phyloP scores from a whole-genome alignment of 768 basidiomycete genomes.

The Lenzites betulinus region DNA sequence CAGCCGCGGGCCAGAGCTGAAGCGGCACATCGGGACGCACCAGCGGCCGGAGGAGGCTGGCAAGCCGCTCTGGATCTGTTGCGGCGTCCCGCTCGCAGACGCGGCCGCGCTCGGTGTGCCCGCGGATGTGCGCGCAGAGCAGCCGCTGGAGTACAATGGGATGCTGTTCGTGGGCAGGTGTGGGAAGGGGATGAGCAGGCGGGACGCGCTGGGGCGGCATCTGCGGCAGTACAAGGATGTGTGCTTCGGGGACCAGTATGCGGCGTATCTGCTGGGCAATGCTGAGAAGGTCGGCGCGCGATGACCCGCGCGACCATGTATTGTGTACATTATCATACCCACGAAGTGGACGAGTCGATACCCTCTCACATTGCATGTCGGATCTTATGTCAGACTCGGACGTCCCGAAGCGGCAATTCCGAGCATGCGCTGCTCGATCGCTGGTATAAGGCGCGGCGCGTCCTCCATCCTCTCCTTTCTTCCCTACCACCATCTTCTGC shows the following conservation, averaged over 20 bases:
- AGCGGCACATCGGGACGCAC: constrained; percentile 24
- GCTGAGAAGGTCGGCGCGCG: constrained; percentile 7
- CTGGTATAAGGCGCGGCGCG: neutral
- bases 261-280: neutral
- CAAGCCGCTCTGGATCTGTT: constrained; percentile 21
- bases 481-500: constrained; percentile 8
- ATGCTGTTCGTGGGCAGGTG: constrained; percentile 20
- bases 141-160: constrained; percentile 5
- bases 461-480: neutral
- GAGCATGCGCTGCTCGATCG: neutral
- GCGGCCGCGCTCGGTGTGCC: constrained; percentile 1
- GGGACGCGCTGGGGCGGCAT: constrained; percentile 18
- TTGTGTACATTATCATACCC: neutral
- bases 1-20: constrained; percentile 13
- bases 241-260: constrained; percentile 11
- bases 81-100: constrained; percentile 13
- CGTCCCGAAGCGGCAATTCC: neutral
- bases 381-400: neutral
- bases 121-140: neutral
- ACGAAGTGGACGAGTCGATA: neutral
- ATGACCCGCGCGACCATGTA: neutral
- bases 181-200: constrained; percentile 15
- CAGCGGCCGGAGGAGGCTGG: neutral
- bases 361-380: neutral
- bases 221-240: neutral